These are phyloP conservation scores for Apiotrichum sp. DNA, from an alignment of 1,284 basidiomycete species.

Conservation along the genomic window DNA sequence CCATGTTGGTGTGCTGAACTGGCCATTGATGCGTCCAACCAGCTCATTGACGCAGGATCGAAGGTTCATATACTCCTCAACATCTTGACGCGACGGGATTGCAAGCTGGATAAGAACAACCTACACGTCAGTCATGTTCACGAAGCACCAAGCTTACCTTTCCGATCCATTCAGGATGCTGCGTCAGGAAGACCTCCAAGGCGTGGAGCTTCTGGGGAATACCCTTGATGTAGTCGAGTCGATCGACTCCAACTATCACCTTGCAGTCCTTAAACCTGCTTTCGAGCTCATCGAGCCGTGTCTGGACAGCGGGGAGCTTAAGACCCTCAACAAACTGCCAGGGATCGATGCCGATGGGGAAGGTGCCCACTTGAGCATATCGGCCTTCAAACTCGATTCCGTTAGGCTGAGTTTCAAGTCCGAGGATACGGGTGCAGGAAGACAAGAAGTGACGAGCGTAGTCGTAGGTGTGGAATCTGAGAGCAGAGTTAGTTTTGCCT, in stretches of 20 bases:
- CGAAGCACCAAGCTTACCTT: slow-evolving; percentile 58
- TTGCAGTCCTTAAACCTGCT: slow-evolving; percentile 90
- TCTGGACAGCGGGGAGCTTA: slow-evolving; percentile 67
- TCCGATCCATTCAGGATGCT: slow-evolving; percentile 99
- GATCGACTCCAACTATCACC: slow-evolving; percentile 96
- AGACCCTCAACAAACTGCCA: slow-evolving; percentile 83
- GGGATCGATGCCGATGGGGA: slow-evolving; percentile 98
- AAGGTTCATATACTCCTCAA: slow-evolving; percentile 98
- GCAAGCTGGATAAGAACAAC: slow-evolving; percentile 95
- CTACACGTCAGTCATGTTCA: slow-evolving; percentile 66
- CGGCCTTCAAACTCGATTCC: slow-evolving; percentile 93
- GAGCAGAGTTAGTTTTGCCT: slow-evolving; percentile 62
- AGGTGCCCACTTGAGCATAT: slow-evolving; percentile 93
- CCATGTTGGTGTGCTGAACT: slow-evolving; percentile 96
- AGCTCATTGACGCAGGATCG: slow-evolving; percentile 95
- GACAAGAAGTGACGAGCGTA: slow-evolving; percentile 99
- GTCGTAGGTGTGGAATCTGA: slow-evolving; percentile 93
- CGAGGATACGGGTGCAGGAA: slow-evolving; percentile 92
- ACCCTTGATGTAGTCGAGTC: slow-evolving; percentile 99
- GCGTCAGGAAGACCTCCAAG: slow-evolving; percentile 89
- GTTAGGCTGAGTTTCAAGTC: slow-evolving; percentile 95
- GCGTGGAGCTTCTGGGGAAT: slow-evolving; percentile 97
- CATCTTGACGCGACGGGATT: slow-evolving; percentile 94
- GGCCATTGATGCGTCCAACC: slow-evolving; percentile 95
- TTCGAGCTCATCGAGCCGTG: slow-evolving; percentile 73